phyloP scores from a whole-genome alignment of 2,329 filamentous ascomycete genomes.

The Sodiomyces alkalinus region DNA sequence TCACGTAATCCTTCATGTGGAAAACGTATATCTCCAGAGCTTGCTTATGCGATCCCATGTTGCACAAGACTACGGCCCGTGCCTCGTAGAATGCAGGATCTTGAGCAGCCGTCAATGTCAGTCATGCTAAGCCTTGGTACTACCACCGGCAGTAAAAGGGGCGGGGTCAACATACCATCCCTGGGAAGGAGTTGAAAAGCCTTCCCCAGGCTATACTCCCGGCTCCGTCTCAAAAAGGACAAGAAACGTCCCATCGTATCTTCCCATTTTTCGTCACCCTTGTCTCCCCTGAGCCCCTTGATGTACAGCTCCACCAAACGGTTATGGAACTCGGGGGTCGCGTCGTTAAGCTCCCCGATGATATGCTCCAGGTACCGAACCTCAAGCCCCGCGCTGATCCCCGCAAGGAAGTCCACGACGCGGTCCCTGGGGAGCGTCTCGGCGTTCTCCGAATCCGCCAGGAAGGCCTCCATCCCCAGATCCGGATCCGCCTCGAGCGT shows the following conservation, averaged over 20 bases:
- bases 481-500: slow-evolving; percentile 57
- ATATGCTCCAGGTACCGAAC: slow-evolving; percentile 81
- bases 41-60: slow-evolving; percentile 91
- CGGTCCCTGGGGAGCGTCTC: slow-evolving; percentile 62
- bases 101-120: slow-evolving; percentile 19
- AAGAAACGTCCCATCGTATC: slow-evolving; percentile 53
- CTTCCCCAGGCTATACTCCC: slow-evolving; percentile 64
- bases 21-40: slow-evolving; percentile 97
- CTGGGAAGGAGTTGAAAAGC: slow-evolving; percentile 65
- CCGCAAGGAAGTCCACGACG: slow-evolving; percentile 59
- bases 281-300: slow-evolving; percentile 34
- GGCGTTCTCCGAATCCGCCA: slow-evolving; percentile 87
- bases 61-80: slow-evolving; percentile 78
- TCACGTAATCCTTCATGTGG: slow-evolving; percentile 70
- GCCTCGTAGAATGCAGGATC: slow-evolving; percentile 80
- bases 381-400: slow-evolving; percentile 56
- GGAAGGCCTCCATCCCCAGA: slow-evolving; percentile 81
- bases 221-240: slow-evolving; percentile 58
- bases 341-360: slow-evolving; percentile 72
- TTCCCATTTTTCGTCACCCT: slow-evolving; percentile 33
- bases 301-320: slow-evolving; percentile 55
- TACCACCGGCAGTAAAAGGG: too few relatives aligned
- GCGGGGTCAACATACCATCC: slow-evolving; percentile 43
- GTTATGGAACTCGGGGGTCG: slow-evolving; percentile 78
- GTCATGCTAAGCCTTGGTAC: too few relatives aligned